Evolutionary conservation across 2,329 filamentous ascomycete genomes (phyloP).

Genomic region (Bipolaris oryzae): DNA sequence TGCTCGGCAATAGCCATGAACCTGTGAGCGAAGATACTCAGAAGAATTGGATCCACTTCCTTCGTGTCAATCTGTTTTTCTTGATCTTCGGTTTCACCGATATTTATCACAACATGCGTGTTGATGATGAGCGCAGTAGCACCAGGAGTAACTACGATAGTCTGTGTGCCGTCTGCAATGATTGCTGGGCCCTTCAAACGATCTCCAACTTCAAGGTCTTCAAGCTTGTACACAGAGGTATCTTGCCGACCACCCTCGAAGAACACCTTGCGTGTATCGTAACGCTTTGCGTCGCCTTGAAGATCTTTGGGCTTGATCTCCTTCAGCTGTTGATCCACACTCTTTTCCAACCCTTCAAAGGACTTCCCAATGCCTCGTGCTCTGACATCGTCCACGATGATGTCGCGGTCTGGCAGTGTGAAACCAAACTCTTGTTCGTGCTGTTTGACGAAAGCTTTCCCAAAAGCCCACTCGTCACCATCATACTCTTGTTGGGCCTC

Average conservation of each 20-base stretch:
- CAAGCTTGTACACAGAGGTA: conserved; percentile 83
- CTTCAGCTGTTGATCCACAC: conserved; percentile 81
- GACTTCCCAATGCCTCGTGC: conserved; percentile 89
- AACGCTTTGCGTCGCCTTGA: conserved; percentile 65
- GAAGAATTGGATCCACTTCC: conserved; percentile 74
- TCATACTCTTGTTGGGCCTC: conserved; percentile 65
- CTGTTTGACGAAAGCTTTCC: conserved; percentile 80
- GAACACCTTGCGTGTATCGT: conserved; percentile 74
- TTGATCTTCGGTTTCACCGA: conserved; percentile 63
- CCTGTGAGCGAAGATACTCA: conserved; percentile 79
- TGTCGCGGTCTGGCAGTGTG: conserved; percentile 80
- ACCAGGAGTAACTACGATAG: conserved; percentile 84
- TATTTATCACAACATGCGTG: conserved; percentile 88
- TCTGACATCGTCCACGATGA: conserved; percentile 88
- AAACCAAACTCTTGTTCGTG: conserved; percentile 95
- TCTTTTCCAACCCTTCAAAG: conserved; percentile 78
- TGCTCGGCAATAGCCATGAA: conserved; percentile 89
- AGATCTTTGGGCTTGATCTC: conserved; percentile 66
- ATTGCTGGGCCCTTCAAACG: conserved; percentile 80
- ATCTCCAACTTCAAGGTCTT: conserved; percentile 73
- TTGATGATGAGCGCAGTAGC: conserved; percentile 78
- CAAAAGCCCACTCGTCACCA: conserved; percentile 80
- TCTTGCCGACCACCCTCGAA: conserved; percentile 80
- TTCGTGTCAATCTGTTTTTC: conserved; percentile 58
- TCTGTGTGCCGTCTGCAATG: conserved; percentile 86